Percentiles rank a stretch among this genome's conserved stretches.
Conservation (phyloP, 2,329 filamentous ascomycete genomes). For the Aphanocladium album region DNA sequence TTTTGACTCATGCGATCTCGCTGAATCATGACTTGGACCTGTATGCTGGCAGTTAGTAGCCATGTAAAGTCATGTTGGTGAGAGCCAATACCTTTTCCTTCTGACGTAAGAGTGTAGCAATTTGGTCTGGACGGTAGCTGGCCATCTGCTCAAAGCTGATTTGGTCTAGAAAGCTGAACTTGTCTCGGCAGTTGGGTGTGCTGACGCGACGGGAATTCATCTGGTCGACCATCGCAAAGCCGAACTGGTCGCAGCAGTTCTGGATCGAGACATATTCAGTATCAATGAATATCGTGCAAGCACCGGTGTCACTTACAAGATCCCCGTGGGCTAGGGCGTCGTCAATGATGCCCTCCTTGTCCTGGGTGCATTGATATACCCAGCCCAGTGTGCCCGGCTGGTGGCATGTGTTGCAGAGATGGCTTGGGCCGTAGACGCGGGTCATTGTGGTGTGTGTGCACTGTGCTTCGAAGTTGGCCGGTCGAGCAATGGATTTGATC, state of each 20-base stretch:
- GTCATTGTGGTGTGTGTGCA: conserved; percentile 69
- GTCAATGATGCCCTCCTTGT: conserved; percentile 43
- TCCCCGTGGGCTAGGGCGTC: conserved; percentile 22
- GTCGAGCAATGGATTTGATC: background rate
- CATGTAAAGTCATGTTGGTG: background rate
- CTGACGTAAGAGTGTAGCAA: conserved; percentile 44
- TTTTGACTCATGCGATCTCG: conserved; percentile 22
- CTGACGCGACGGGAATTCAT: conserved; percentile 34
- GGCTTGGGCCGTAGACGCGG: conserved; percentile 51
- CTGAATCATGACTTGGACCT: conserved; percentile 31
- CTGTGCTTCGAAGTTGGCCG: conserved; percentile 23
- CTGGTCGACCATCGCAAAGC: conserved; percentile 25
- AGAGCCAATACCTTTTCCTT: conserved; percentile 39
- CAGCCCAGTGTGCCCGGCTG: conserved; percentile 57
- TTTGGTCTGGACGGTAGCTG: conserved; percentile 43
- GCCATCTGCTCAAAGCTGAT: conserved; percentile 36
- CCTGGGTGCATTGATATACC: conserved; percentile 69
- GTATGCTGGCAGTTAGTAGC: conserved; percentile 12
- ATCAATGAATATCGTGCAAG: background rate
- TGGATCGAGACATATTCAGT: conserved; percentile 3
- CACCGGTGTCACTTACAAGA: conserved; percentile 6
- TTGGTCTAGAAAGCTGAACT: conserved; percentile 42
- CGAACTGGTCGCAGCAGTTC: conserved; percentile 29
- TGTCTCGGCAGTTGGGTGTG: conserved; percentile 36
- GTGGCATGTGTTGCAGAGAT: conserved; percentile 55